phyloP scores from a whole-genome alignment of 164 flowering plant genomes.

The grape (Vitis vinifera) region ASM3070453v1 NC_081818.1:23351501-23352000 shows the following conservation, averaged over 20 bases:
- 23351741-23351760: slow-evolving; percentile 65
- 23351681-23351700: slow-evolving; percentile 52
- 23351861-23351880: slow-evolving; percentile 76
- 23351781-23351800: background rate
- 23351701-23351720: slow-evolving; percentile 70
- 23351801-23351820: slow-evolving; percentile 1
- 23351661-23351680: slow-evolving; percentile 21
- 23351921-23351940: slow-evolving; percentile 79
- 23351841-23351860: slow-evolving; percentile 88
- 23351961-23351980: slow-evolving; percentile 49
- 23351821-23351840: slow-evolving; percentile 6
- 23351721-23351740: slow-evolving; percentile 50
- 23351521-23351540: background rate
- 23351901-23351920: slow-evolving; percentile 85
- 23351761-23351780: background rate
- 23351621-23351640: slow-evolving; percentile 5
- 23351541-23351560: background rate
- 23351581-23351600: slow-evolving; percentile 18
- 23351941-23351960: slow-evolving; percentile 58
- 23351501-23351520: too few relatives aligned
- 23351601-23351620: slow-evolving; percentile 9
- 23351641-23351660: slow-evolving; percentile 12
- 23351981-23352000: slow-evolving; percentile 1
- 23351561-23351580: slow-evolving; percentile 9
- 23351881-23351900: slow-evolving; percentile 82